A percentile compares a stretch with the other conserved stretches of the same genome.
Evolutionary conservation across 2,329 filamentous ascomycete genomes (phyloP).

Genomic region (Clonostachys rosea): DNA sequence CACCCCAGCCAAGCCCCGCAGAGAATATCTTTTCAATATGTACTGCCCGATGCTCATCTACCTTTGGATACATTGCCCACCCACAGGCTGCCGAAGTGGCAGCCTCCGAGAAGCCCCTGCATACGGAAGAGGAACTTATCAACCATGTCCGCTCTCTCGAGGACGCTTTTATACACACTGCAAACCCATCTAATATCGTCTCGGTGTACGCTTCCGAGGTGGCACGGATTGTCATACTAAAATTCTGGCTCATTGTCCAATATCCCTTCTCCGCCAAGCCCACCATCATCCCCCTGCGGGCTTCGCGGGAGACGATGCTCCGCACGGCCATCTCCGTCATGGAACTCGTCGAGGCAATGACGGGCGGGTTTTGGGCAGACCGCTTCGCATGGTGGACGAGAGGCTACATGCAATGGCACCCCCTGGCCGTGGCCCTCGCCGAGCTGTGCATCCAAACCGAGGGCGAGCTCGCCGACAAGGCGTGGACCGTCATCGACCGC

Average conservation of each 20-base stretch:
- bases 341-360: constrained; percentile 28
- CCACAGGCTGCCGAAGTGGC: constrained; percentile 14
- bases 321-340: constrained; percentile 42
- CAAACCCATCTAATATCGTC: constrained; percentile 21
- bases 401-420: constrained; percentile 50
- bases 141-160: constrained; percentile 30
- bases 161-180: constrained; percentile 26
- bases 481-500: constrained; percentile 42
- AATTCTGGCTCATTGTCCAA: constrained; percentile 39
- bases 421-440: constrained; percentile 45
- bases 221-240: constrained; percentile 36
- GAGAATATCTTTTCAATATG: constrained; percentile 34
- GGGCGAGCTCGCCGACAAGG: constrained; percentile 38
- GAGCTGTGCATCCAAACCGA: constrained; percentile 43
- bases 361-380: constrained; percentile 21
- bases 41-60: constrained; percentile 27
- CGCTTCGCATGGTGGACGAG: constrained; percentile 42
- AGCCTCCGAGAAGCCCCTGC: constrained; percentile 8
- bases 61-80: constrained; percentile 31
- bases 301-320: constrained; percentile 34
- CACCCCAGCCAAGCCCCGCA: constrained; percentile 23
- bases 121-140: constrained; percentile 32
- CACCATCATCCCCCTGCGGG: constrained; percentile 17
- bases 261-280: constrained; percentile 33
- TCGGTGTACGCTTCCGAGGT: constrained; percentile 31